Percentiles rank a stretch among this genome's conserved stretches.
phyloP scores from a whole-genome alignment of 179 eudicot genomes.

The Monotropa hypopitys region DNA sequence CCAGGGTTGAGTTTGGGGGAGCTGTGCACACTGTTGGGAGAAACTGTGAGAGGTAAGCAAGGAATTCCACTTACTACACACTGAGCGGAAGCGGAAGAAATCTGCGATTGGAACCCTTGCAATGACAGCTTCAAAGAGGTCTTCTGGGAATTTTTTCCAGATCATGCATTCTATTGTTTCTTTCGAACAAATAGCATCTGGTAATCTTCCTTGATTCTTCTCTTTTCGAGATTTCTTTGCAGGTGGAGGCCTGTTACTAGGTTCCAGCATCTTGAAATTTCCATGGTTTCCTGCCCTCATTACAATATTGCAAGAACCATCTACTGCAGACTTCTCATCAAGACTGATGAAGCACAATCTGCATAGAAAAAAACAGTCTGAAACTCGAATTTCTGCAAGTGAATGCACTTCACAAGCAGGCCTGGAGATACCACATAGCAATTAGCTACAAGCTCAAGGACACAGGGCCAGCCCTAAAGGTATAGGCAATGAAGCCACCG shows the following conservation, averaged over 20 bases:
- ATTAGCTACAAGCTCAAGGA: background rate
- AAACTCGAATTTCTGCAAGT: background rate
- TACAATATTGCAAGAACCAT: conserved; percentile 29
- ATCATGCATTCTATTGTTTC: conserved; percentile 50
- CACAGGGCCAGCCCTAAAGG: too few relatives aligned
- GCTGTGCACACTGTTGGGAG: conserved; percentile 46
- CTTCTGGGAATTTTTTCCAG: conserved; percentile 85
- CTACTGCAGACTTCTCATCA: conserved; percentile 40
- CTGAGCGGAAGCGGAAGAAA: conserved; percentile 70
- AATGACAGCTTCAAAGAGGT: conserved; percentile 65
- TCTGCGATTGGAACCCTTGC: conserved; percentile 71
- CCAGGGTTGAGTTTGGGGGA: conserved; percentile 55
- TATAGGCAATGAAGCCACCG: too few relatives aligned
- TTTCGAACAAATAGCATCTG: conserved; percentile 11
- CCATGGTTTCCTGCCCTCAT: conserved; percentile 38
- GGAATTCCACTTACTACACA: conserved; percentile 73
- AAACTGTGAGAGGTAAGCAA: conserved; percentile 51
- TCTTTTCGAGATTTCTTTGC: conserved; percentile 58
- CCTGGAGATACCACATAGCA: background rate
- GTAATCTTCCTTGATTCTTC: conserved; percentile 27
- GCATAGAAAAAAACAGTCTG: conserved; percentile 14
- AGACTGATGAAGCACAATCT: conserved; percentile 52
- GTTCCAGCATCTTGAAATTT: conserved; percentile 43
- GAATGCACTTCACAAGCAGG: background rate
- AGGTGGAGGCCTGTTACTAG: conserved; percentile 51